phyloP scores from a whole-genome alignment of 257 asterid genomes.

The Forsythia suspensa region DNA sequence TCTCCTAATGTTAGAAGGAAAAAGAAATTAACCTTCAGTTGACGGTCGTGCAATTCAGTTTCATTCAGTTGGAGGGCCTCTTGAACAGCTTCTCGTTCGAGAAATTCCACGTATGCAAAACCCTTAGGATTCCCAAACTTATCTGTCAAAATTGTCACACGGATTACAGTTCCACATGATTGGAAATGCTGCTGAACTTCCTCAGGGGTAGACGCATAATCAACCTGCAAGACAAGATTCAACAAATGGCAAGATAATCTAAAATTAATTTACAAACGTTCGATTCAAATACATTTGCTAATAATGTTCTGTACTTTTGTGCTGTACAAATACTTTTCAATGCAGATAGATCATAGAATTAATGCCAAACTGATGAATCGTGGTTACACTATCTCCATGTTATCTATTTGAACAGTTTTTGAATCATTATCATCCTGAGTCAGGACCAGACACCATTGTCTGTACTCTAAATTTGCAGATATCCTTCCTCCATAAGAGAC shows the following conservation, averaged over 20 bases:
- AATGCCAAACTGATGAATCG: too few relatives aligned
- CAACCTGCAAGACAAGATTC: background rate
- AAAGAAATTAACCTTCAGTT: conserved; percentile 58
- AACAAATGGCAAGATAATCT: background rate
- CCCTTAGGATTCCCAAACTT: conserved; percentile 35
- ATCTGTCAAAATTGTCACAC: background rate
- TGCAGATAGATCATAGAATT: too few relatives aligned
- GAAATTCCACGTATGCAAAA: conserved; percentile 90
- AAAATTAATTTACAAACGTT: too few relatives aligned
- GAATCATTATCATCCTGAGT: too few relatives aligned
- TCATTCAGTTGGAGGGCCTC: conserved; percentile 88
- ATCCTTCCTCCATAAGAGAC: too few relatives aligned
- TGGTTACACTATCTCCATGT: too few relatives aligned
- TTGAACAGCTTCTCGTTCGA: conserved; percentile 83
- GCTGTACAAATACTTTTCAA: background rate
- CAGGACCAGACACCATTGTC: too few relatives aligned
- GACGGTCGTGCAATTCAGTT: conserved; percentile 95
- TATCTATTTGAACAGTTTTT: too few relatives aligned
- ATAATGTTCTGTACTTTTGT: too few relatives aligned
- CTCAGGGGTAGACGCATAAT: conserved; percentile 1
- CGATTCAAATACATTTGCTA: too few relatives aligned
- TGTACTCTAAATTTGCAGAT: too few relatives aligned
- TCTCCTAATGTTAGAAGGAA: background rate
- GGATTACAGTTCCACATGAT: background rate
- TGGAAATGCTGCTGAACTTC: conserved; percentile 10